Percentiles rank a stretch among this genome's conserved stretches.
phyloP scores from a whole-genome alignment of 192 early-diverging fungal species.

The Helicostylum pulchrum region DNA sequence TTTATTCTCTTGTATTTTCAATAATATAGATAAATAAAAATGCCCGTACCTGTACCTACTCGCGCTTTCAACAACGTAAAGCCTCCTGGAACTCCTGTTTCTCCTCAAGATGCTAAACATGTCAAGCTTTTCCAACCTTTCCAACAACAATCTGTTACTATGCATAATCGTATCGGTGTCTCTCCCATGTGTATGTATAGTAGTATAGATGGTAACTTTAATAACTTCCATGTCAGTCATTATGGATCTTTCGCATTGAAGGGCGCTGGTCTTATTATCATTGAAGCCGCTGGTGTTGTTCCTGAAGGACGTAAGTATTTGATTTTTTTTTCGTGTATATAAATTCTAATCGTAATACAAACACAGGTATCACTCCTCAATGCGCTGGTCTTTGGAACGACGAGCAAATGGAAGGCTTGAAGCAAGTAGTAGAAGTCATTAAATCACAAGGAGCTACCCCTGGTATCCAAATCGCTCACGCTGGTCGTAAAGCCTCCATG shows the following conservation, averaged over 20 bases:
- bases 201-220: slow-evolving; percentile 60
- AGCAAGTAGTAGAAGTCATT: slow-evolving; percentile 57
- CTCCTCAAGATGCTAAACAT: slow-evolving; percentile 5
- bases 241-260: slow-evolving; percentile 68
- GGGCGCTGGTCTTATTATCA: slow-evolving; percentile 76
- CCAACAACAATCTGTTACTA: slow-evolving; percentile 57
- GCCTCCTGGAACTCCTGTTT: slow-evolving; percentile 5
- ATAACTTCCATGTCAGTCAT: slow-evolving; percentile 64
- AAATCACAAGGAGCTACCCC: slow-evolving; percentile 57
- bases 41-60: not conserved
- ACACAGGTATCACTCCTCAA: slow-evolving; percentile 59
- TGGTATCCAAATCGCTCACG: slow-evolving; percentile 82
- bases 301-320: slow-evolving; percentile 59
- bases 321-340: too few relatives aligned
- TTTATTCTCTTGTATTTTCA: too few relatives aligned
- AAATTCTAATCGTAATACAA: too few relatives aligned
- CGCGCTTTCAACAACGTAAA: not conserved
- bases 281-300: slow-evolving; percentile 74
- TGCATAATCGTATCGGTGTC: slow-evolving; percentile 75
- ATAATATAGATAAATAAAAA: not conserved
- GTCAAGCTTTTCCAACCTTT: slow-evolving; percentile 67
- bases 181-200: slow-evolving; percentile 88
- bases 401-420: slow-evolving; percentile 64
- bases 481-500: slow-evolving; percentile 66
- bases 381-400: slow-evolving; percentile 83